These are phyloP conservation scores for Saccharomyces pastorianus DNA, from an alignment of 1,139 yeast species.

Conservation along the genomic window DNA sequence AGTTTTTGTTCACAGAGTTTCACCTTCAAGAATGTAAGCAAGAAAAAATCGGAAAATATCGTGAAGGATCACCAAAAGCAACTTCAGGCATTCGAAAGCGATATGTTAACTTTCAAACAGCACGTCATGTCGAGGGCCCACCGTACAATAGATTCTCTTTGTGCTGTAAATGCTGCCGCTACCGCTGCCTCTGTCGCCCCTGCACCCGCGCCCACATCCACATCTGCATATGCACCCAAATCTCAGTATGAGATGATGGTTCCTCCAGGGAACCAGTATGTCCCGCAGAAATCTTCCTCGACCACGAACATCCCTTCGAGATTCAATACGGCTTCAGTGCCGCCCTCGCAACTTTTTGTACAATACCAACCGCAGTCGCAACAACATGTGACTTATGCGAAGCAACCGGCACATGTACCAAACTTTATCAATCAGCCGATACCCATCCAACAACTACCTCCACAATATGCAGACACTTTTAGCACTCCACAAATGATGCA, in stretches of 20 bases:
- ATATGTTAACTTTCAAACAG: background rate
- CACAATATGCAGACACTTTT: background rate
- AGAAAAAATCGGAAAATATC: background rate
- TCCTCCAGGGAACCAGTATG: background rate
- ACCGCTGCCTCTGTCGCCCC: background rate
- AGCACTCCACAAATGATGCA: slow-evolving; percentile 1
- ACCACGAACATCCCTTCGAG: slow-evolving; percentile 5
- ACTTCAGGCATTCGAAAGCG: background rate
- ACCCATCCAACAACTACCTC: background rate
- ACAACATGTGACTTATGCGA: slow-evolving; percentile 3
- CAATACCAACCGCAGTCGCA: slow-evolving; percentile 6
- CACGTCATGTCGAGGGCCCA: background rate
- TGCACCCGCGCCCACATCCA: background rate
- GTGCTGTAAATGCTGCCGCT: background rate
- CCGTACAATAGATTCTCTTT: background rate
- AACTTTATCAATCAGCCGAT: background rate
- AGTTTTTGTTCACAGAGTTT: background rate
- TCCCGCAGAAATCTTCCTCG: background rate
- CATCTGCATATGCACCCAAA: background rate
- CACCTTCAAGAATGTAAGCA: background rate
- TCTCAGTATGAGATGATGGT: background rate
- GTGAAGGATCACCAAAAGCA: background rate
- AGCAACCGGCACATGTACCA: background rate
- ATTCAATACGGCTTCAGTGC: background rate
- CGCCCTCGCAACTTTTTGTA: background rate